Conservation (phyloP, 1,284 basidiomycete species). For the Irpex rosettiformis region DNA sequence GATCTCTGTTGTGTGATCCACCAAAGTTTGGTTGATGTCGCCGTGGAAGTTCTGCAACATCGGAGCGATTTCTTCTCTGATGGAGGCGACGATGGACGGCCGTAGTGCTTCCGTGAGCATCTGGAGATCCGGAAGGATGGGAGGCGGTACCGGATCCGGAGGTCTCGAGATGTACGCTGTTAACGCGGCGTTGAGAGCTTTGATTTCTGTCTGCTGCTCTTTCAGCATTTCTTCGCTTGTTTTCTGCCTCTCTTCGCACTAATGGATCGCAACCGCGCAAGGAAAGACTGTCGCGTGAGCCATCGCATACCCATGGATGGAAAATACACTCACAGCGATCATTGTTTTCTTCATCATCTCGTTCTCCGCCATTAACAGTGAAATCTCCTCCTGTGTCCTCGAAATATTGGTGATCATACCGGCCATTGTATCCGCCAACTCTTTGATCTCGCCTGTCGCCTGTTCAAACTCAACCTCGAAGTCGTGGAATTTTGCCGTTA, state of each 20-base stretch:
- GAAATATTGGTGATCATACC: slow-evolving; percentile 31
- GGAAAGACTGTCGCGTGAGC: no score
- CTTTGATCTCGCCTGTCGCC: slow-evolving; percentile 34
- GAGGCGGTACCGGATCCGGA: slow-evolving; percentile 22
- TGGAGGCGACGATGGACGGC: slow-evolving; percentile 34
- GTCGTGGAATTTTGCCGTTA: slow-evolving; percentile 12
- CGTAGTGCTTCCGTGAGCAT: slow-evolving; percentile 39
- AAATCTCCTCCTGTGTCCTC: slow-evolving; percentile 25
- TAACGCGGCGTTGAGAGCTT: slow-evolving; percentile 39
- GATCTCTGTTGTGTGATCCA: slow-evolving; percentile 34
- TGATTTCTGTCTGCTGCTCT: slow-evolving; percentile 30
- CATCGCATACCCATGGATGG: neutral
- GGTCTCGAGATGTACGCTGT: slow-evolving; percentile 34
- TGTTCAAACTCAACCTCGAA: slow-evolving; percentile 22
- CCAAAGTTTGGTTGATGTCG: slow-evolving; percentile 36
- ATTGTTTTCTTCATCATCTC: slow-evolving; percentile 22
- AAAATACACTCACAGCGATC: slow-evolving; percentile 7
- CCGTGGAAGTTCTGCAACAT: slow-evolving; percentile 33
- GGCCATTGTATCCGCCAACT: slow-evolving; percentile 36
- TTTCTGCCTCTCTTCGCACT: slow-evolving; percentile 29
- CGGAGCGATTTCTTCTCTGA: slow-evolving; percentile 36
- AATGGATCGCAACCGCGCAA: neutral
- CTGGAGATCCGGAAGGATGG: slow-evolving; percentile 29
- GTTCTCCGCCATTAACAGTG: slow-evolving; percentile 30
- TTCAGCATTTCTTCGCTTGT: slow-evolving; percentile 18